A percentile compares a stretch with the other conserved stretches of the same genome.
phyloP scores from a whole-genome alignment of 768 basidiomycete genomes.

The Podaxis sp. region DNA sequence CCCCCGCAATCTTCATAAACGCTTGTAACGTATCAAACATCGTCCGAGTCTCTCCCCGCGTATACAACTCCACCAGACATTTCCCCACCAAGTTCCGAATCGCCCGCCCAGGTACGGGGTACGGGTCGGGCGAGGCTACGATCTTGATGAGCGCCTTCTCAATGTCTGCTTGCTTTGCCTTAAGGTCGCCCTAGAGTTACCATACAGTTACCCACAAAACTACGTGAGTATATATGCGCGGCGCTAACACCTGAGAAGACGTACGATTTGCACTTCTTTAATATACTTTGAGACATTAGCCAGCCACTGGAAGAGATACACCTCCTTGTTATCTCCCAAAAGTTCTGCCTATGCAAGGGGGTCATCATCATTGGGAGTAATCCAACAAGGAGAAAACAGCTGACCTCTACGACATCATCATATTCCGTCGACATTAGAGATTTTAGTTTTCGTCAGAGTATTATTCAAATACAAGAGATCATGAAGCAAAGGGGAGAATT shows the following conservation, averaged over 20 bases:
- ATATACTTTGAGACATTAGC: constrained; percentile 59
- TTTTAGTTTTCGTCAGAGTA: not conserved
- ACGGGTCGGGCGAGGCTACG: constrained; percentile 55
- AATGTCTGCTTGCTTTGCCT: constrained; percentile 54
- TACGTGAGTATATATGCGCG: not conserved
- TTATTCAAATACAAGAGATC: not conserved
- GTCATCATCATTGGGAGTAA: not conserved
- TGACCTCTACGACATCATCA: constrained; percentile 7
- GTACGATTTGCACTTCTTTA: constrained; percentile 43
- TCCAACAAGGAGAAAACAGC: not conserved
- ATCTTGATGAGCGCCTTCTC: constrained; percentile 67
- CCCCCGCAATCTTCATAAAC: constrained; percentile 70
- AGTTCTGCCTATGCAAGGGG: constrained; percentile 50
- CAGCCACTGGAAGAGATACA: constrained; percentile 85
- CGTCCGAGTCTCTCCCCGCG: constrained; percentile 74
- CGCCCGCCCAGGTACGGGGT: constrained; percentile 85
- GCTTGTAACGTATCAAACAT: constrained; percentile 84
- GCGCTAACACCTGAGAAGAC: not conserved
- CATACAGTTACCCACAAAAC: no score
- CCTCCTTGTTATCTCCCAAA: constrained; percentile 69
- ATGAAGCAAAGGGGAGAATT: not conserved
- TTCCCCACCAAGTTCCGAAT: constrained; percentile 73
- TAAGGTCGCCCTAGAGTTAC: constrained; percentile 55
- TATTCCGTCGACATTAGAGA: constrained; percentile 1
- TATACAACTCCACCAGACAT: constrained; percentile 73